Conservation (phyloP, 225 moss, liverwort and hornwort genomes). For the Pseudisothecium myosuroides region DNA sequence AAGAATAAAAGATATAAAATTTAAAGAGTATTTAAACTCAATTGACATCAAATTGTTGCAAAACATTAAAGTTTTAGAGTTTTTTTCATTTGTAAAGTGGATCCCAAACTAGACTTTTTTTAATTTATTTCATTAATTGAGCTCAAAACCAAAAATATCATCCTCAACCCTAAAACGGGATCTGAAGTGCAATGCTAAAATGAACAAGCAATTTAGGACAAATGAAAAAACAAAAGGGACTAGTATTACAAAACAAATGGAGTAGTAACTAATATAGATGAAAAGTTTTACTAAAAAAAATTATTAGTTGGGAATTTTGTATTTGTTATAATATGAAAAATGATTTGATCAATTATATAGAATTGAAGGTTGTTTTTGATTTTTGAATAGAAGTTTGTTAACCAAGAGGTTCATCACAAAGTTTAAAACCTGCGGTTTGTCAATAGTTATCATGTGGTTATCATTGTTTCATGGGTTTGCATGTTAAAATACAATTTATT, state of each 20-base stretch:
- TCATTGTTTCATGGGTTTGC: too few relatives aligned
- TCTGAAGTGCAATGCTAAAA: background rate
- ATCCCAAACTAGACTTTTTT: background rate
- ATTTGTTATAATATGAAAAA: background rate
- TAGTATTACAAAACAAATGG: rapidly evolving
- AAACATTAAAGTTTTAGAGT: background rate
- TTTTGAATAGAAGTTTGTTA: background rate
- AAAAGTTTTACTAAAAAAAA: background rate
- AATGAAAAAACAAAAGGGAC: background rate
- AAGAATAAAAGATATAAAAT: background rate
- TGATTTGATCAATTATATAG: background rate
- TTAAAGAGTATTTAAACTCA: rapidly evolving
- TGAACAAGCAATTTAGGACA: rapidly evolving
- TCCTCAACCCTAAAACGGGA: rapidly evolving
- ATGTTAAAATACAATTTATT: too few relatives aligned
- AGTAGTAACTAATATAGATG: background rate
- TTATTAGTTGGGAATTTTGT: background rate
- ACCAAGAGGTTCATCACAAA: too few relatives aligned
- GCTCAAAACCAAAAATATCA: background rate
- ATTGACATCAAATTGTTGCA: background rate
- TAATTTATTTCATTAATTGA: background rate
- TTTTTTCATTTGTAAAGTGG: background rate
- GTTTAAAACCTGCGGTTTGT: too few relatives aligned
- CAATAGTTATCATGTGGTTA: too few relatives aligned
- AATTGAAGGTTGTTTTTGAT: background rate